Conservation (phyloP, 2,329 filamentous ascomycete genomes). For the Colletotrichum navitas region DNA sequence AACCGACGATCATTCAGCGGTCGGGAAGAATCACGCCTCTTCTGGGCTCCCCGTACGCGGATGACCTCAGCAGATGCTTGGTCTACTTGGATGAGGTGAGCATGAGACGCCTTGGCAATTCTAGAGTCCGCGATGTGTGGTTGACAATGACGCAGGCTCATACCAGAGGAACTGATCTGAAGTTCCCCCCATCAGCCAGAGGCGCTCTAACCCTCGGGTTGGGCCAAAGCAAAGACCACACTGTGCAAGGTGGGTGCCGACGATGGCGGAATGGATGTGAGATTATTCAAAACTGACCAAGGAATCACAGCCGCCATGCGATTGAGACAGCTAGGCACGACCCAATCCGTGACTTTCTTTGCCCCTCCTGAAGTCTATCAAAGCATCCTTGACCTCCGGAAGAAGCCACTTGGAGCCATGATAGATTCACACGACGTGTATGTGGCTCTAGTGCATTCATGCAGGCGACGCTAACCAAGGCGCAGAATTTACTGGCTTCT, state of each 20-base stretch:
- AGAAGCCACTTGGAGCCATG: slow-evolving; percentile 45
- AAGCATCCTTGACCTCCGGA: slow-evolving; percentile 65
- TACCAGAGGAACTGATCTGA: slow-evolving; percentile 71
- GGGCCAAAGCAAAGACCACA: slow-evolving; percentile 70
- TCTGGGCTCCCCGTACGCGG: slow-evolving; percentile 65
- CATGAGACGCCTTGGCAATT: too few species aligned
- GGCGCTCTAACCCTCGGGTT: slow-evolving; percentile 70
- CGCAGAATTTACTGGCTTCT: slow-evolving; percentile 66
- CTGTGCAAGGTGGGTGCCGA: slow-evolving; percentile 65
- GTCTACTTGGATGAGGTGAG: slow-evolving; percentile 69
- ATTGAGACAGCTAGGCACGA: slow-evolving; percentile 67
- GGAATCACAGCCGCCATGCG: slow-evolving; percentile 70
- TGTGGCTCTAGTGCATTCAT: slow-evolving; percentile 15
- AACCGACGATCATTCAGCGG: slow-evolving; percentile 58
- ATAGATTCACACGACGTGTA: slow-evolving; percentile 63
- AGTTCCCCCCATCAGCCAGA: slow-evolving; percentile 59
- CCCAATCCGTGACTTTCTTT: slow-evolving; percentile 68
- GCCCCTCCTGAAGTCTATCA: slow-evolving; percentile 72
- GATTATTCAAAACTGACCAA: neutral
- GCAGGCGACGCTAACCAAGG: neutral
- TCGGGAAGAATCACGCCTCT: slow-evolving; percentile 56
- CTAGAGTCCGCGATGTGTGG: neutral
- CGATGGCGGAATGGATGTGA: too few species aligned
- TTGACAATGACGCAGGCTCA: slow-evolving; percentile 57
- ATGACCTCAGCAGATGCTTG: slow-evolving; percentile 64